Base-by-base conservation (phyloP, 768 basidiomycete species). In the Baorangia bicolor region DNA sequence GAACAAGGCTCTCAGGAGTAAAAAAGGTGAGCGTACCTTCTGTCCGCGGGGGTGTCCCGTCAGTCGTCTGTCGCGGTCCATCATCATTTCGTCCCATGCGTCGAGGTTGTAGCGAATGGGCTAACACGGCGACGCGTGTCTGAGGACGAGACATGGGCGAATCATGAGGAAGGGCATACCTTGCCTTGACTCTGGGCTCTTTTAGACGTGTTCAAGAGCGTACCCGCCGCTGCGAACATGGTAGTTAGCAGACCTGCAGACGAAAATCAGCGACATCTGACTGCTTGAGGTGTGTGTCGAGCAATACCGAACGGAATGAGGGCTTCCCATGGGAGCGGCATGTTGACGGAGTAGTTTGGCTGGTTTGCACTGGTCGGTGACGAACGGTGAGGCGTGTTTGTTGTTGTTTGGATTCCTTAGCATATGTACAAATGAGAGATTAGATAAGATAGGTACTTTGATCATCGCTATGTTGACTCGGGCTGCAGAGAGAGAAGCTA, bases 281-380 rank as follows among this genome's bases (percentile, higher is more conserved):
- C 8, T 27, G 10, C 5, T 31, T 8, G 0, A 2, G 8, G 14
- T 7, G 18, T 13, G 16, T 6, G 8, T 2, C 0, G 11, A 28
- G 20, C 10, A 21, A 47, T 48, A 94, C 95, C 95, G 68, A 95
- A 94, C 44, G 95, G 95, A 78, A 98, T 91, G 64, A 98, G 82
- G 49, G 95, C 94, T 78, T 98, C 94, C 88, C 91, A 98, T 63
- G 94, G 95, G 64, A 97, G 88, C 53, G 95, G 95, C 95, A 96
- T 96, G 63, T 61, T 79, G 70, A 42, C n/a, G 2, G 21, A 20
- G 45, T 47, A 4, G 31, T 51, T 27, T 25, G 12, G 43, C 20
- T 40, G 31, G 51, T 23, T 34, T 27, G 38, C 18, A 43, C 12
- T 13, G 4, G 37, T 54, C 27, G 33, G n/a, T 20, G 43, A 34